These are phyloP conservation scores for Hymenoscyphus repandus DNA, from an alignment of 2,329 filamentous ascomycete species.

Conservation along the genomic window DNA sequence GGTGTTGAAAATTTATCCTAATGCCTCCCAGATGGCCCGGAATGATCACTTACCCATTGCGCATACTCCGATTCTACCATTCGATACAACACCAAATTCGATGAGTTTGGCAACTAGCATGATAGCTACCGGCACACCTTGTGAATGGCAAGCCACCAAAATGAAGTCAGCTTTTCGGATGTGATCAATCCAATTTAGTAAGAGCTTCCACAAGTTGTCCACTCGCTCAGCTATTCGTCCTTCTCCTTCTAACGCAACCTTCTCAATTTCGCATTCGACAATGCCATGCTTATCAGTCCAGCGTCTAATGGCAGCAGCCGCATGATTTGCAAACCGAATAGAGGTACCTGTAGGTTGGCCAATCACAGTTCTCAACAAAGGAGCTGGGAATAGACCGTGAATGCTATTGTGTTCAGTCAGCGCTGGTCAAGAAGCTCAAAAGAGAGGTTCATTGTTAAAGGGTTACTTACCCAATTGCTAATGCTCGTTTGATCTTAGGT, in stretches of 20 bases:
- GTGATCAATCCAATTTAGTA: conserved; percentile 92
- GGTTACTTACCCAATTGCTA: conserved; percentile 61
- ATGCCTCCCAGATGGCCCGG: too few relatives aligned
- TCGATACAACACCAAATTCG: conserved; percentile 76
- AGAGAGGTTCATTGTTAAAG: neutral
- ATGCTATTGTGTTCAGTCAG: conserved; percentile 44
- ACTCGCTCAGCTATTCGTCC: conserved; percentile 87
- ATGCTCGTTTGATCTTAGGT: conserved; percentile 73
- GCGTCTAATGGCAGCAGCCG: conserved; percentile 73
- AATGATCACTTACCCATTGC: conserved; percentile 51
- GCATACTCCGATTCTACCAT: conserved; percentile 77
- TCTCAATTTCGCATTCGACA: conserved; percentile 77
- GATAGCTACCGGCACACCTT: conserved; percentile 88
- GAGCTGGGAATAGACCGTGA: conserved; percentile 88
- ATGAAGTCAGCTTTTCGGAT: conserved; percentile 85
- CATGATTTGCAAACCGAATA: conserved; percentile 83
- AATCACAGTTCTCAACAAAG: conserved; percentile 81
- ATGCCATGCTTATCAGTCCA: conserved; percentile 76
- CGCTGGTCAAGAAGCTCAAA: neutral
- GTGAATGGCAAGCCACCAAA: conserved; percentile 87
- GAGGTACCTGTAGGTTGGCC: conserved; percentile 95
- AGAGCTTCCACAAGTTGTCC: conserved; percentile 86
- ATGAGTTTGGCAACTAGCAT: conserved; percentile 93
- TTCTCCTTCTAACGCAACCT: conserved; percentile 90
- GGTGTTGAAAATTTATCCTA: neutral